Evolutionary conservation across 23 red algal genomes (phyloP).

Genomic region (Cyanidiococcus yangmingshanensis): DNA sequence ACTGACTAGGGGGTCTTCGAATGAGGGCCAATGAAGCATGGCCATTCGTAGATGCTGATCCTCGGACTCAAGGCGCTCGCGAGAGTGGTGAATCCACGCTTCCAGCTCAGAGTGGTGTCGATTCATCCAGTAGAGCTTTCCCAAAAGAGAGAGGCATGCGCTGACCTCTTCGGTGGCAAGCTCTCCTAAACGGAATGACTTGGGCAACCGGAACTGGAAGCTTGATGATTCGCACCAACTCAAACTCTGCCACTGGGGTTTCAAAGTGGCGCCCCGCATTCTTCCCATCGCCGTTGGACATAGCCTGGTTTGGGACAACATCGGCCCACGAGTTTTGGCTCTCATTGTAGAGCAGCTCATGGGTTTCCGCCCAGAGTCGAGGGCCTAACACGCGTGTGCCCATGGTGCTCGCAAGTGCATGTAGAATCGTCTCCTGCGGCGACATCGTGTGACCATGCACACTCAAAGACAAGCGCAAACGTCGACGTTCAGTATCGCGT

Average conservation of each 20-base stretch:
- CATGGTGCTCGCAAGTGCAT: constrained; percentile 25
- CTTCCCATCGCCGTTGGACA: constrained; percentile 1
- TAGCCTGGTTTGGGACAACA: not conserved
- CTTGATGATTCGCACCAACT: not conserved
- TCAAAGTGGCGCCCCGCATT: not conserved
- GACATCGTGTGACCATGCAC: constrained; percentile 36
- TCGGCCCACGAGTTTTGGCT: not conserved
- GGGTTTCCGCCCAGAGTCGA: constrained; percentile 61
- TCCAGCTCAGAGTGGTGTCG: constrained; percentile 1
- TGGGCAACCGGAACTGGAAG: not conserved
- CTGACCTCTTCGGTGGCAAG: not conserved
- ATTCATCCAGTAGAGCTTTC: constrained; percentile 19
- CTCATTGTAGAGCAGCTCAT: constrained; percentile 38
- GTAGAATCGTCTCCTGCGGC: constrained; percentile 50
- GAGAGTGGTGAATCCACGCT: not conserved
- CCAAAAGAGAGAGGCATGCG: not conserved
- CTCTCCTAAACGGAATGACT: not conserved
- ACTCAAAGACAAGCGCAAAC: constrained; percentile 10
- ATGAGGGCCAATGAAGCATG: not conserved
- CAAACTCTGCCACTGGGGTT: not conserved
- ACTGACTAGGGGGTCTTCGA: not conserved
- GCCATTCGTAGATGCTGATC: too few relatives aligned
- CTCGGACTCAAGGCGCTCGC: not conserved
- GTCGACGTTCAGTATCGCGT: not conserved
- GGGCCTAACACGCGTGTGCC: constrained; percentile 8